phyloP scores from a whole-genome alignment of 805 yeast species.

The Jamesozyma piceae region DNA sequence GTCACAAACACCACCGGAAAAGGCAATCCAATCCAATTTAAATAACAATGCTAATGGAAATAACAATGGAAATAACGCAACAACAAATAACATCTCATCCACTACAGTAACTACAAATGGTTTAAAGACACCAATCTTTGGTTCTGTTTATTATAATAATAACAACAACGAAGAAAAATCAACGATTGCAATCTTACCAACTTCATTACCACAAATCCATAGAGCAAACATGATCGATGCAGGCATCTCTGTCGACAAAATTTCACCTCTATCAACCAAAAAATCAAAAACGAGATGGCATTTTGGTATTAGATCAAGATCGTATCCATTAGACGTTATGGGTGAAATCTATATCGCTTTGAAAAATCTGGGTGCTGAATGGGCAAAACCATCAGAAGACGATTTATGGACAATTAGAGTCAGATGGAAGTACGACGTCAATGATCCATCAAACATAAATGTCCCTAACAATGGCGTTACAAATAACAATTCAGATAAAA shows the following conservation, averaged over 20 bases:
- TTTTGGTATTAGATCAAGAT: conserved; percentile 91
- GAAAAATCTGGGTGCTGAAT: conserved; percentile 89
- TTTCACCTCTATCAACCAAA: conserved; percentile 55
- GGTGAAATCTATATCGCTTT: conserved; percentile 94
- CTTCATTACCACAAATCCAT: conserved; percentile 89
- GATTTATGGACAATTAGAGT: conserved; percentile 94
- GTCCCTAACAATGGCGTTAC: not conserved
- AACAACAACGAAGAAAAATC: conserved; percentile 32
- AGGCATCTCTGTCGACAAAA: conserved; percentile 40
- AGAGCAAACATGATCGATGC: conserved; percentile 79
- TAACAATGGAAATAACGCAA: not conserved
- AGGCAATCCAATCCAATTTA: conserved; percentile 26
- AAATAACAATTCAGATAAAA: conserved; percentile 1
- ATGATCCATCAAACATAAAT: conserved; percentile 4
- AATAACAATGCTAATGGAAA: conserved; percentile 17
- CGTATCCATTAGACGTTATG: conserved; percentile 97
- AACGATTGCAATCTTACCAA: conserved; percentile 86
- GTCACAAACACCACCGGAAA: conserved; percentile 48
- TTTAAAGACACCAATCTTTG: conserved; percentile 11
- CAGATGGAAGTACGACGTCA: conserved; percentile 70
- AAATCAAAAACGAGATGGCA: conserved; percentile 96
- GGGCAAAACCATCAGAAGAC: conserved; percentile 92
- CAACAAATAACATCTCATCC: conserved; percentile 38
- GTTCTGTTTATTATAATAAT: conserved; percentile 16
- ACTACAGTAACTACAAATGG: conserved; percentile 25